These are phyloP conservation scores for Cladosporium sp. DNA, from an alignment of 2,329 filamentous ascomycete species.

Conservation along the genomic window DNA sequence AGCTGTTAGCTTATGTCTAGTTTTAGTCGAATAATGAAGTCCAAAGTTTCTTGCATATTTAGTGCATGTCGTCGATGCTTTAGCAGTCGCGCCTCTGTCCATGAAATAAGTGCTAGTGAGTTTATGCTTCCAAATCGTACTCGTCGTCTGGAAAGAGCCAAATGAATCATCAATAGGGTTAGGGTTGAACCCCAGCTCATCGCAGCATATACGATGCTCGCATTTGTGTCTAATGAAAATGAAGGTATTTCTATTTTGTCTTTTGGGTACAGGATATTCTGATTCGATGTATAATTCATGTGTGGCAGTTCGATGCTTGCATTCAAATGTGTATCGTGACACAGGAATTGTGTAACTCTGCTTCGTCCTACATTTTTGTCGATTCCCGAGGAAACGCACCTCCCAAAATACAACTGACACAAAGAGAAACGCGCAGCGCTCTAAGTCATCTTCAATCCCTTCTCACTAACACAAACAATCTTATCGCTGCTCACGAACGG, in stretches of 20 bases:
- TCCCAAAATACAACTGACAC: too few species aligned
- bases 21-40: not conserved
- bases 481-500: not conserved
- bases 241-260: too few species aligned
- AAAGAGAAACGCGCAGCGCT: too few species aligned
- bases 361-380: too few species aligned
- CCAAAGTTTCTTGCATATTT: not conserved
- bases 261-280: too few species aligned
- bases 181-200: not conserved
- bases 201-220: too few species aligned
- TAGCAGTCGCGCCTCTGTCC: not conserved
- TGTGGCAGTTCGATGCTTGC: too few species aligned
- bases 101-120: not conserved
- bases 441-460: not conserved
- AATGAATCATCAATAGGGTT: not conserved
- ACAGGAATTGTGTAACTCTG: too few species aligned
- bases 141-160: not conserved
- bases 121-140: not conserved
- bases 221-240: too few species aligned
- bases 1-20: not conserved
- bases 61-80: not conserved
- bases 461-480: not conserved
- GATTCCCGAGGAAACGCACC: too few species aligned
- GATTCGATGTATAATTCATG: too few species aligned
- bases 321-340: too few species aligned